Conservation (phyloP, 106 monocot species). For the Acanthochlamys bracteata region DNA sequence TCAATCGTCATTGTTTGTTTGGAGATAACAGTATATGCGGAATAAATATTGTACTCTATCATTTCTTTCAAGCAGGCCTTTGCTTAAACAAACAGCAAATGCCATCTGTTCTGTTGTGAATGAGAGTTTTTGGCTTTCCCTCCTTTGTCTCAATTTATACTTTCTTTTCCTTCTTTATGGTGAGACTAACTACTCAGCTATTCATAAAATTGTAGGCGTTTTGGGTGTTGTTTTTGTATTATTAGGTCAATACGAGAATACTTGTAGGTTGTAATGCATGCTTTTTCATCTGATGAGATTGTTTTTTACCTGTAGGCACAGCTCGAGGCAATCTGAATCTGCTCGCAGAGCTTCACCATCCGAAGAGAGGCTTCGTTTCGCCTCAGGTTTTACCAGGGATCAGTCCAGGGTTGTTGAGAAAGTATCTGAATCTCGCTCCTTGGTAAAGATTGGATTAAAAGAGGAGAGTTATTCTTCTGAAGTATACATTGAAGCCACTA, state of each 20-base stretch:
- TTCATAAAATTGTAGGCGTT: background rate
- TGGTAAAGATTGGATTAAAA: constrained; percentile 24
- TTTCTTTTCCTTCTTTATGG: no score
- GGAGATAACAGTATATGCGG: no score
- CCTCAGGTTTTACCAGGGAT: constrained; percentile 24
- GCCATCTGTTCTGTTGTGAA: no score
- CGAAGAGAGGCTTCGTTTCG: constrained; percentile 26
- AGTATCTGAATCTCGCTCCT: constrained; percentile 22
- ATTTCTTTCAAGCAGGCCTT: no score
- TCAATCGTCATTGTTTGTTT: no score
- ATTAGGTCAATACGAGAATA: background rate
- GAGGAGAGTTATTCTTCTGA: constrained; percentile 29
- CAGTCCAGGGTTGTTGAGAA: constrained; percentile 19
- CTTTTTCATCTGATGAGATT: background rate
- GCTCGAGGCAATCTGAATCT: constrained; percentile 37
- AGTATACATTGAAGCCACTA: constrained; percentile 13
- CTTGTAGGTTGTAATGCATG: background rate
- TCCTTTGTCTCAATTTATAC: no score
- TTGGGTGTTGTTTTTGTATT: background rate
- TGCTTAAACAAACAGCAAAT: no score
- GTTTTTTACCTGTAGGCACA: constrained; percentile 20
- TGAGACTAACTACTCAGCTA: no score
- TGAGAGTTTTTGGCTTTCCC: no score
- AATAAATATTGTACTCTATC: no score
- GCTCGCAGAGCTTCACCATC: constrained; percentile 19